Evolutionary conservation across 305 asterid genomes (phyloP).

Genomic region (Striga hermonthica): DNA sequence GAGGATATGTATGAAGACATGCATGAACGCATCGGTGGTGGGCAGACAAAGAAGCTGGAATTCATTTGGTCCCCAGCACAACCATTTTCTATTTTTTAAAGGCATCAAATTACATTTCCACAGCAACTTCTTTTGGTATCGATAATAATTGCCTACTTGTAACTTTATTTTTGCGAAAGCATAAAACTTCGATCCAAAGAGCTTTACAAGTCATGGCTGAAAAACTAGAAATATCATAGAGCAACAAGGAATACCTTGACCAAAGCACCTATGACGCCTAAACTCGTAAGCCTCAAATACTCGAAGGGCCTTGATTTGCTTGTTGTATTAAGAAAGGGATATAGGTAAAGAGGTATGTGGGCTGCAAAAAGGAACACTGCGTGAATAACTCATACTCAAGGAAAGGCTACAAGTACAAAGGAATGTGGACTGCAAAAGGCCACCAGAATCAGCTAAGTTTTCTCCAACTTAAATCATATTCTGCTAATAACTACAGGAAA

Average conservation of each 20-base stretch:
- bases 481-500: conserved; percentile 1
- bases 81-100: not conserved
- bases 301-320: conserved; percentile 95
- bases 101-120: not conserved
- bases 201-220: not conserved
- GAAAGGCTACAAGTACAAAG: conserved; percentile 17
- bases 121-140: not conserved
- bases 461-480: conserved; percentile 5
- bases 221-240: conserved; percentile 12
- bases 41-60: no score
- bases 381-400: conserved; percentile 9
- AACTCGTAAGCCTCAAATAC: conserved; percentile 91
- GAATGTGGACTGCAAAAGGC: not conserved
- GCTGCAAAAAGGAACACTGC: conserved; percentile 51
- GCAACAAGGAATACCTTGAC: conserved; percentile 66
- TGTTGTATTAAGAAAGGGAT: conserved; percentile 91
- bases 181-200: conserved; percentile 12
- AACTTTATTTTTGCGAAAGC: conserved; percentile 4
- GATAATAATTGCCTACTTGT: not conserved
- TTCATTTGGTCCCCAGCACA: not conserved
- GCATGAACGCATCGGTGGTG: no score
- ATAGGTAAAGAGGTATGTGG: conserved; percentile 82
- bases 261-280: conserved; percentile 92
- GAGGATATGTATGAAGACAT: no score
- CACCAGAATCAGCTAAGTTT: no score